Conservation (phyloP, 257 asterid species). For the Lycium ferocissimum region DNA sequence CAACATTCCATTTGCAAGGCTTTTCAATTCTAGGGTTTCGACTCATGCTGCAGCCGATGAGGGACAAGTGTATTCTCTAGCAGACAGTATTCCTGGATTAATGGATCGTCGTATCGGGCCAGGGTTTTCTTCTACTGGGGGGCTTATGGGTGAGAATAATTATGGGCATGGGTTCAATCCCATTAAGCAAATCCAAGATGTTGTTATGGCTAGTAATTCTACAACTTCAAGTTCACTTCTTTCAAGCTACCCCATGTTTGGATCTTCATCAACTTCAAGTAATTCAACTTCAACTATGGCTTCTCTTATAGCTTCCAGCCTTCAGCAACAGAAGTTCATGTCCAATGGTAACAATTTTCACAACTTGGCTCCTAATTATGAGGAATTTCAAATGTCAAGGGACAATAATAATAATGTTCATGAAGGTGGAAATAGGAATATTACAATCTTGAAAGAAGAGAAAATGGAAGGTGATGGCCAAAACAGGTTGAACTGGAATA, state of each 20-base stretch:
- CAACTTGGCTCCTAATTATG: constrained; percentile 34
- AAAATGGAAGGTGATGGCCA: constrained; percentile 43
- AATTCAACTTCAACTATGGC: constrained; percentile 49
- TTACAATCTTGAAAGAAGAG: constrained; percentile 38
- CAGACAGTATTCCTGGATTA: constrained; percentile 22
- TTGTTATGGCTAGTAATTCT: not conserved
- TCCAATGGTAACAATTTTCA: constrained; percentile 32
- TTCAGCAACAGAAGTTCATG: constrained; percentile 41
- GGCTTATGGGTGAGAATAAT: constrained; percentile 30
- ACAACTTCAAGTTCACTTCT: constrained; percentile 37
- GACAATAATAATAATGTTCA: constrained; percentile 12
- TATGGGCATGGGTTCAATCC: constrained; percentile 36
- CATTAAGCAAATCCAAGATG: constrained; percentile 45
- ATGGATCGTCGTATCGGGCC: constrained; percentile 40
- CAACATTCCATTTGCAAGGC: constrained; percentile 36
- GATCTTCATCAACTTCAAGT: constrained; percentile 41
- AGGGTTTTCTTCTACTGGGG: constrained; percentile 47
- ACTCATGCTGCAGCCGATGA: not conserved
- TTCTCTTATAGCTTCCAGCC: constrained; percentile 50
- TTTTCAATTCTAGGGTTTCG: constrained; percentile 42
- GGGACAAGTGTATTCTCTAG: constrained; percentile 31
- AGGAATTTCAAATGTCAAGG: constrained; percentile 37
- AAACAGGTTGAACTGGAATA: constrained; percentile 43
- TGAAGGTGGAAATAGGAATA: constrained; percentile 31
- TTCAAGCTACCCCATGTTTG: constrained; percentile 42